Evolutionary conservation across 805 yeast genomes (phyloP).

Genomic region (Wickerhamomyces mucosus): DNA sequence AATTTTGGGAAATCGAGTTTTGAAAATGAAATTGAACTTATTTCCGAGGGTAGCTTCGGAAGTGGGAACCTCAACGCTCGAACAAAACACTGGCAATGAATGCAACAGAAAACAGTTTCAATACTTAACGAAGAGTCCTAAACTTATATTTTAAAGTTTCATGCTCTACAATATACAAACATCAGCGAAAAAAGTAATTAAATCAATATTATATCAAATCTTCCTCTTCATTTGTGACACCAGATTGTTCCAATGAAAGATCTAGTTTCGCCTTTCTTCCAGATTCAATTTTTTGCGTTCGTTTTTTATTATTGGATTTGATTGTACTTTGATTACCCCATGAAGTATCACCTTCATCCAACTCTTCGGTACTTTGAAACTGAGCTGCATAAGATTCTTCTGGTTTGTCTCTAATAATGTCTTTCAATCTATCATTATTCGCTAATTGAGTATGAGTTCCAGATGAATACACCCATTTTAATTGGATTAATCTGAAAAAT

Average conservation of each 20-base stretch:
- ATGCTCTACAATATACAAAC: no score
- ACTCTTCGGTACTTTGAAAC: conserved; percentile 5
- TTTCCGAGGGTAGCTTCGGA: no score
- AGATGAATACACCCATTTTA: conserved; percentile 19
- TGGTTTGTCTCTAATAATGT: conserved; percentile 15
- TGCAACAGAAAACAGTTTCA: no score
- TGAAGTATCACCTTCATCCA: conserved; percentile 8
- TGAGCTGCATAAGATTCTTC: conserved; percentile 6
- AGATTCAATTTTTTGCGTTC: conserved; percentile 14
- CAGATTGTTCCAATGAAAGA: conserved; percentile 13
- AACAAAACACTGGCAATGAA: no score
- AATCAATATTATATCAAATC: no score
- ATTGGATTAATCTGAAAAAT: conserved; percentile 18
- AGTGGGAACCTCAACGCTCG: no score
- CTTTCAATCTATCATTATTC: conserved; percentile 11
- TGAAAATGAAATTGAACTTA: no score
- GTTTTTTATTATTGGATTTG: conserved; percentile 9
- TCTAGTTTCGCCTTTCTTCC: conserved; percentile 15
- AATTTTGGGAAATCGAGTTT: no score
- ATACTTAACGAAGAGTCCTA: no score
- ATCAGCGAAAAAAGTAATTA: no score
- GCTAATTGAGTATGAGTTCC: conserved; percentile 20
- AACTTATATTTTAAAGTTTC: no score
- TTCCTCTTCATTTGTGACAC: conserved; percentile 7
- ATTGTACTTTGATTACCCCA: conserved; percentile 8